Percentiles rank a stretch among this genome's conserved stretches.
Conservation (phyloP, 352 stramenopile species). For the Globisporangium yorkense region DNA sequence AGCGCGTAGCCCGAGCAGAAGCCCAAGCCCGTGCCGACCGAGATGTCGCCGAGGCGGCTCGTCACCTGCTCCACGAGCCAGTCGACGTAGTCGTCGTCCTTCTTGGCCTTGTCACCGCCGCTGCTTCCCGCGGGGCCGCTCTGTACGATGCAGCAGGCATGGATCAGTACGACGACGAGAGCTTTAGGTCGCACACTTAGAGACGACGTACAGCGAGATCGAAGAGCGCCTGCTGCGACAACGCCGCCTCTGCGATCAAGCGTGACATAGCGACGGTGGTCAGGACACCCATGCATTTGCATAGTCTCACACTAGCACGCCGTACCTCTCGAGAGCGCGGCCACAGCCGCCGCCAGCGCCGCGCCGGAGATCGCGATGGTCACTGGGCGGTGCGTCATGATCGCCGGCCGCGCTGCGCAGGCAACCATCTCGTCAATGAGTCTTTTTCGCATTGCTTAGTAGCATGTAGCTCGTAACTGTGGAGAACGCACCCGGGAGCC, state of each 20-base stretch:
- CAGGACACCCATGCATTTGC: background rate
- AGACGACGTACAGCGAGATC: slow-evolving; percentile 20
- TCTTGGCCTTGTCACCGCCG: slow-evolving; percentile 25
- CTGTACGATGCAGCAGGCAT: slow-evolving; percentile 11
- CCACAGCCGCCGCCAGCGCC: slow-evolving; percentile 40
- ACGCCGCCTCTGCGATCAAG: slow-evolving; percentile 18
- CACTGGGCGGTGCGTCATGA: slow-evolving; percentile 7
- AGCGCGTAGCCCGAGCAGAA: slow-evolving; percentile 85
- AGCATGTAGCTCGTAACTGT: background rate
- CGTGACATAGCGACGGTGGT: background rate
- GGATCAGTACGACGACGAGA: background rate
- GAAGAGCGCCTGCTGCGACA: slow-evolving; percentile 45
- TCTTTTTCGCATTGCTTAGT: no score
- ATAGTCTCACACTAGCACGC: background rate
- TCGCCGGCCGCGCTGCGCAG: slow-evolving; percentile 10
- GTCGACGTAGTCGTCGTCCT: slow-evolving; percentile 41
- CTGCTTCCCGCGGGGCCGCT: slow-evolving; percentile 18
- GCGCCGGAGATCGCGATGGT: slow-evolving; percentile 33
- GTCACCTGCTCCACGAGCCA: slow-evolving; percentile 60
- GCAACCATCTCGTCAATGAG: background rate
- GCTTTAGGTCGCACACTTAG: background rate
- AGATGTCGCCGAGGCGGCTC: slow-evolving; percentile 60
- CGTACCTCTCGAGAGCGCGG: slow-evolving; percentile 30
- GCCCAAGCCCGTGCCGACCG: slow-evolving; percentile 56
- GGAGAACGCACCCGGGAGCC: slow-evolving; percentile 16